These are phyloP conservation scores for Vaccinium corymbosum DNA, from an alignment of 148 eudicot genomes.

Conservation along the genomic window DNA sequence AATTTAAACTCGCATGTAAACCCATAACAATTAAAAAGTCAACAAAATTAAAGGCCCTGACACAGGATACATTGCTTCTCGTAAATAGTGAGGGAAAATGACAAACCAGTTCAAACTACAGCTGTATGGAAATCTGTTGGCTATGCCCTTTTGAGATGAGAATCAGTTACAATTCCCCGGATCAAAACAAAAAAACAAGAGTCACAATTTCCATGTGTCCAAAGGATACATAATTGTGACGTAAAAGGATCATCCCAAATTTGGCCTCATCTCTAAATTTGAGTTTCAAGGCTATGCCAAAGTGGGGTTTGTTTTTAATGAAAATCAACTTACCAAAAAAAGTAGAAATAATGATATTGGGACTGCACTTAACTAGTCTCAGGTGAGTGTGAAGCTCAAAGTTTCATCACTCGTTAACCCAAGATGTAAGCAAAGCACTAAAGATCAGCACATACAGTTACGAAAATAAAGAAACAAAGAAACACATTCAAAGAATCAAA, in stretches of 20 bases:
- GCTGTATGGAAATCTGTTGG: neutral
- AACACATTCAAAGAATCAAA: neutral
- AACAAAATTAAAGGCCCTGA: neutral
- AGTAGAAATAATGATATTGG: neutral
- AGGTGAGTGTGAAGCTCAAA: neutral
- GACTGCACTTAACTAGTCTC: neutral
- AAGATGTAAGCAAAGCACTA: neutral
- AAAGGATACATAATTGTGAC: neutral
- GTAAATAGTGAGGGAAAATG: neutral
- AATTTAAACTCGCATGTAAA: too few species aligned
- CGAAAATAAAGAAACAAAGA: neutral
- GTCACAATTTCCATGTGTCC: neutral
- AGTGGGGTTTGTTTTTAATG: too few species aligned
- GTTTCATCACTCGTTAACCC: neutral
- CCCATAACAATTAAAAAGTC: neutral
- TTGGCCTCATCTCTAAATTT: too few species aligned
- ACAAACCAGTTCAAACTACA: neutral
- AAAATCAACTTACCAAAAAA: too few species aligned
- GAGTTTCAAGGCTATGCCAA: too few species aligned
- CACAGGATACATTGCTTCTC: neutral
- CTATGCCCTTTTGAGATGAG: neutral
- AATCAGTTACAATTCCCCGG: neutral
- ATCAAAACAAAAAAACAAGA: too few species aligned
- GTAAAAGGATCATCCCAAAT: neutral
- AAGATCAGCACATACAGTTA: neutral